Base-by-base conservation (phyloP, 2,329 filamentous ascomycete species). In the Neofusicoccum kwambonambiense region DNA sequence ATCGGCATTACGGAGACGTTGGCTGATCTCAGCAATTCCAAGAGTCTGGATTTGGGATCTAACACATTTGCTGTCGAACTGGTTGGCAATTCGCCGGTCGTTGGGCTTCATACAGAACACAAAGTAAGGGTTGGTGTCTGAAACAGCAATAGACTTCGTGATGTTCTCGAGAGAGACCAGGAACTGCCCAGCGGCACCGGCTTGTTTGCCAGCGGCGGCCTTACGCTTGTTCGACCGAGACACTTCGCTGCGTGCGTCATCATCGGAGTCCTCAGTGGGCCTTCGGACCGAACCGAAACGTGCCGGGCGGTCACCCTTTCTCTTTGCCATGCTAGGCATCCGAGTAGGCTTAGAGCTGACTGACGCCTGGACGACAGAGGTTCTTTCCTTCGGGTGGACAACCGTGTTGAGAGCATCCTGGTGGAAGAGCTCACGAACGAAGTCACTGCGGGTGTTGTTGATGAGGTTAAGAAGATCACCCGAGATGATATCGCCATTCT, bases 21-120 rank as follows among this genome's bases (percentile, higher is more conserved):
- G 93, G 74, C 93, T 97, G 76, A 99, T 97, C 75, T 99, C 95
- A 1, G 93, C 93, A 72, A 99, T 96, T 37, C 95, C 95, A 70
- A 98, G 92, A 0, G 93, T 96, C 74, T 98, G 94, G 1, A 99
- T 86, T 75, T 99, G 95, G 11, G 91, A 91, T 3, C 95, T 89
- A 22, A 99, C 95, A 75, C 95, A 99, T 78, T 98, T 98, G 85
- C 93, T 97, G 77, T 99, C 95, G 71, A 98, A 99, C 74, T 99
- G 95, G 70, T 99, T 99, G 67, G 95, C 94, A 69, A 99, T 99
- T 57, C 95, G 89, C 62, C 95, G 87, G 75, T 99, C 95, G 71
- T 99, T 99, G 22, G 95, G 94, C 79, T 99, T 99, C 68, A 99
- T 80, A 73, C 95, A 99, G 78, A 99, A 97, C 50, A 99, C 87